Evolutionary conservation across 305 asterid species (phyloP).

Genomic region (Solanum chacoense): DNA sequence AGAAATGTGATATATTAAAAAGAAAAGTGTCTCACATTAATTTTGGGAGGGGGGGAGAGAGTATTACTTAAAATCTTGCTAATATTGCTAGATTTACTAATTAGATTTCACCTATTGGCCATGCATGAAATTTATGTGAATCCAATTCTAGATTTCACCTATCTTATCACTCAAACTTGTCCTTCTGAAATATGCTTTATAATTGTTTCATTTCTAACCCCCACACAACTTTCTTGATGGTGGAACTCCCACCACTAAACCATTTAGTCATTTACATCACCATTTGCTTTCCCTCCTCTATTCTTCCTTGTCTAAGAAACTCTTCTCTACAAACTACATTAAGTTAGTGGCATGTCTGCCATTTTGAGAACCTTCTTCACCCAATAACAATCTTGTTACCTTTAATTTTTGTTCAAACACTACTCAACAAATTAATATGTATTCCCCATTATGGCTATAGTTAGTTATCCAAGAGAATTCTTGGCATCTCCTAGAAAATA

Average conservation of each 20-base stretch:
- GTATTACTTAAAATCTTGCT: not conserved
- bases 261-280: not conserved
- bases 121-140: not conserved
- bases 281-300: constrained; percentile 2
- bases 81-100: not conserved
- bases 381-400: not conserved
- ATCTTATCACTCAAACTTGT: constrained; percentile 18
- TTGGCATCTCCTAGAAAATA: not conserved
- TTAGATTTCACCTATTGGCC: not conserved
- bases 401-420: not conserved
- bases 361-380: constrained; percentile 15
- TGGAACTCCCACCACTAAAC: constrained; percentile 35
- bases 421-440: not conserved
- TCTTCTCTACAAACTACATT: constrained; percentile 11
- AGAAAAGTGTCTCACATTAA: not conserved
- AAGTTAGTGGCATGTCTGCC: constrained; percentile 23
- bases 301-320: constrained; percentile 6
- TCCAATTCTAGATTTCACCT: constrained; percentile 9
- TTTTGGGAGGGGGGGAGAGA: not conserved
- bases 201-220: not conserved
- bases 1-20: not conserved
- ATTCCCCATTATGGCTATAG: not conserved
- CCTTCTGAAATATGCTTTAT: constrained; percentile 6
- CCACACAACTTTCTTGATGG: constrained; percentile 16
- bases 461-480: not conserved